A percentile compares a stretch with the other conserved stretches of the same genome.
Evolutionary conservation across 805 yeast genomes (phyloP).

Genomic region (Wickerhamiella azymoides): DNA sequence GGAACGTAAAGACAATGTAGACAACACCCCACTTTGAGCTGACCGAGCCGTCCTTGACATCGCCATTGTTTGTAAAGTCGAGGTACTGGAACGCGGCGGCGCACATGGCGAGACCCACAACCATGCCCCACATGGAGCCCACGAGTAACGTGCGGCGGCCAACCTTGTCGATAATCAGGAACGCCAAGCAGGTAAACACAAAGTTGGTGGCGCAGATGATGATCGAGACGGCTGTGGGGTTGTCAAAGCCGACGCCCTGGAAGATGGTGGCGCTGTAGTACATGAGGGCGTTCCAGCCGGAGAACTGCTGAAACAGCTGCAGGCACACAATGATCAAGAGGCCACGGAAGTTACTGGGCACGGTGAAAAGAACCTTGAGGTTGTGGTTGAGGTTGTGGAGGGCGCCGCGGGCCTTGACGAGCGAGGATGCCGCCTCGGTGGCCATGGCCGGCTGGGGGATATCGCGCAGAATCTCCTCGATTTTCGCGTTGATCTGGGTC

Average conservation of each 20-base stretch:
- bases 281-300: slow-evolving; percentile 94
- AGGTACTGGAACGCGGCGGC: slow-evolving; percentile 87
- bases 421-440: slow-evolving; percentile 14
- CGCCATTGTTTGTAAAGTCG: slow-evolving; percentile 42
- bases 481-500: slow-evolving; percentile 48
- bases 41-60: slow-evolving; percentile 23
- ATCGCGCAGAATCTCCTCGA: slow-evolving; percentile 35
- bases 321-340: slow-evolving; percentile 80
- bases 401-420: slow-evolving; percentile 14
- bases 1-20: slow-evolving; percentile 71
- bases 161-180: slow-evolving; percentile 70
- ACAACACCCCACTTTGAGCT: slow-evolving; percentile 67
- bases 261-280: slow-evolving; percentile 89
- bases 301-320: slow-evolving; percentile 93
- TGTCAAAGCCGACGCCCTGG: slow-evolving; percentile 73
- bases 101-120: slow-evolving; percentile 57
- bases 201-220: slow-evolving; percentile 92
- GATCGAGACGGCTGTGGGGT: slow-evolving; percentile 89
- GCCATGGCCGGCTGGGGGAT: slow-evolving; percentile 19
- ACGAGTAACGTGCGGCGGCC: slow-evolving; percentile 79
- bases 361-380: slow-evolving; percentile 23
- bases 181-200: slow-evolving; percentile 72
- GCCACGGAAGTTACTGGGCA: slow-evolving; percentile 65
- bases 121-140: slow-evolving; percentile 77
- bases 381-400: slow-evolving; percentile 20